Percentiles rank a stretch among this genome's conserved stretches.
Evolutionary conservation across 495 filamentous ascomycete genomes (phyloP).

Genomic region (Aspergillus panamensis): DNA sequence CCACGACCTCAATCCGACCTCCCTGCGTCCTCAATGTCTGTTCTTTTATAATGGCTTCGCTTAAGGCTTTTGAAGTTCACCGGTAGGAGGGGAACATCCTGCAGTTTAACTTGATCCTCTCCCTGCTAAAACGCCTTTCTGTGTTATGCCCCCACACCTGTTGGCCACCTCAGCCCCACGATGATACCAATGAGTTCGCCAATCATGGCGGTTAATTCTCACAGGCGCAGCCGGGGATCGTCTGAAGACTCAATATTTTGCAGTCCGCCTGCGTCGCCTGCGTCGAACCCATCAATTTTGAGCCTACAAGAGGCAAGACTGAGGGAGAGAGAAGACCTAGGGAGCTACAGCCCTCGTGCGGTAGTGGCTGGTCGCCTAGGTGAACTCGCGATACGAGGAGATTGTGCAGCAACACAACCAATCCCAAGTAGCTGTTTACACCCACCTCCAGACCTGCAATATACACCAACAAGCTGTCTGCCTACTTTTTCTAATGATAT

Average conservation of each 20-base stretch:
- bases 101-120: neutral
- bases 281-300: constrained; percentile 31
- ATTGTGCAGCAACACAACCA: constrained; percentile 30
- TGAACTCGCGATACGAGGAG: constrained; percentile 55
- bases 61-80: neutral
- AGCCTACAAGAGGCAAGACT: constrained; percentile 37
- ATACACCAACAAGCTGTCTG: constrained; percentile 19
- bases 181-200: constrained; percentile 33
- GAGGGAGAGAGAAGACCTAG: constrained; percentile 35
- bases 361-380: constrained; percentile 62
- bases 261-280: constrained; percentile 38
- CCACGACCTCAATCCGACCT: constrained; percentile 14
- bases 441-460: constrained; percentile 12
- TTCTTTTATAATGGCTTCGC: constrained; percentile 15
- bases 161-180: constrained; percentile 24
- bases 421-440: constrained; percentile 19
- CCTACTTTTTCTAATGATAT: neutral
- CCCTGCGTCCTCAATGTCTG: constrained; percentile 1
- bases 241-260: constrained; percentile 33
- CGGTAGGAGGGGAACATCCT: constrained; percentile 2
- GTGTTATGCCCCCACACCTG: constrained; percentile 27
- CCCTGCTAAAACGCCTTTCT: constrained; percentile 8
- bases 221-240: constrained; percentile 43
- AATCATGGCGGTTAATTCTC: constrained; percentile 30
- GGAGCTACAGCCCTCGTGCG: constrained; percentile 56